Evolutionary conservation across 2,329 filamentous ascomycete genomes (phyloP).

Genomic region (Exophiala sideris): DNA sequence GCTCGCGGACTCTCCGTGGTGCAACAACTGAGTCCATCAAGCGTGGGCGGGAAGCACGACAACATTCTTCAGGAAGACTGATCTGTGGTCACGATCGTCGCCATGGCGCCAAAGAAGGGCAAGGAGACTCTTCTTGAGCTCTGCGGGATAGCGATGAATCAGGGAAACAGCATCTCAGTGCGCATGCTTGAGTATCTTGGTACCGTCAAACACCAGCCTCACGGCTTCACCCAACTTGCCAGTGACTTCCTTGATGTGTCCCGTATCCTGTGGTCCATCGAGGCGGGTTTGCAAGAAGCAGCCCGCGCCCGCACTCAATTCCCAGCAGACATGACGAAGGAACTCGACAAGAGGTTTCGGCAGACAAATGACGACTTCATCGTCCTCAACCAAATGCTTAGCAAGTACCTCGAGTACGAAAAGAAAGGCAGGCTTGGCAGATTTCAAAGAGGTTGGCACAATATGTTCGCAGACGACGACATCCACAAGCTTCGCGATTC

Average conservation of each 20-base stretch:
- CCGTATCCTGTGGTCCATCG: conserved; percentile 65
- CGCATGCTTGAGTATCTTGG: conserved; percentile 63
- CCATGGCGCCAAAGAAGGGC: conserved; percentile 24
- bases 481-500: conserved; percentile 59
- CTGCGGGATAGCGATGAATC: conserved; percentile 57
- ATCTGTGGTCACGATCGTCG: conserved; percentile 1
- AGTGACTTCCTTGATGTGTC: conserved; percentile 66
- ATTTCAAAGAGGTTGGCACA: conserved; percentile 60
- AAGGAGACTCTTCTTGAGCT: conserved; percentile 46
- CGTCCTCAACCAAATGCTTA: conserved; percentile 61
- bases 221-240: conserved; percentile 59
- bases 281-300: conserved; percentile 60
- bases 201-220: conserved; percentile 52
- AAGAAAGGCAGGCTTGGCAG: conserved; percentile 59
- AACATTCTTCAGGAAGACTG: background rate
- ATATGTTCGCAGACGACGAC: conserved; percentile 61
- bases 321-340: conserved; percentile 59
- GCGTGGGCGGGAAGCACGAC: background rate
- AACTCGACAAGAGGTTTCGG: conserved; percentile 63
- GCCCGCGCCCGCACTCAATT: conserved; percentile 51
- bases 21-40: no score
- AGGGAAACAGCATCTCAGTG: conserved; percentile 63
- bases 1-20: no score
- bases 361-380: conserved; percentile 61
- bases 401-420: conserved; percentile 60